Percentiles rank a stretch among this genome's conserved stretches.
Conservation (phyloP, 345 rosid species). For the Mangifera indica region DNA sequence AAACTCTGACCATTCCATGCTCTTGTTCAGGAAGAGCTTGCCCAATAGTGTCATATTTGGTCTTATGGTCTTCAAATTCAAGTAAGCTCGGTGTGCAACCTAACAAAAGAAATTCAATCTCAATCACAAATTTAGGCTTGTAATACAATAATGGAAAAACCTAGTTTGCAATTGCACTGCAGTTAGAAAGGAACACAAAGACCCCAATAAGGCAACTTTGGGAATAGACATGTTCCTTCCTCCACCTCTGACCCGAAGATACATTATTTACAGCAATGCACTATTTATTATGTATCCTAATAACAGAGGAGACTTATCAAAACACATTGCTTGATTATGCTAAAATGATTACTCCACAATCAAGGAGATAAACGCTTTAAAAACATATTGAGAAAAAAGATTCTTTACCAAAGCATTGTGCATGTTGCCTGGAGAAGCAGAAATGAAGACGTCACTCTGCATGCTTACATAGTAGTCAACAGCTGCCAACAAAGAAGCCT, state of each 20-base stretch:
- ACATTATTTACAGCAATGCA: background rate
- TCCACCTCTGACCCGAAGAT: background rate
- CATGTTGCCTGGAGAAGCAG: constrained; percentile 99
- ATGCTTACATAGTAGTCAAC: constrained; percentile 91
- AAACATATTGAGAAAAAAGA: background rate
- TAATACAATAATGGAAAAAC: background rate
- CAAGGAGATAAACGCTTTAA: background rate
- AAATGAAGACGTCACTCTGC: constrained; percentile 89
- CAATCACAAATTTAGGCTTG: background rate
- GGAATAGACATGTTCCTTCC: background rate
- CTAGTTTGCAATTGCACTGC: background rate
- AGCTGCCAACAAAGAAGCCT: constrained; percentile 84
- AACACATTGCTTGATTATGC: background rate
- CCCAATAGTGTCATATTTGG: constrained; percentile 87
- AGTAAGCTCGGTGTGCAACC: constrained; percentile 76
- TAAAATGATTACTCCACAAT: background rate
- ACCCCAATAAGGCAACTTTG: background rate
- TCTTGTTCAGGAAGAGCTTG: constrained; percentile 74
- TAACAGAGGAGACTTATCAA: no score
- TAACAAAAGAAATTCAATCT: constrained; percentile 19
- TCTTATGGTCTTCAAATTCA: constrained; percentile 81
- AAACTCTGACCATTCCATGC: constrained; percentile 75
- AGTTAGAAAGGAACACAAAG: background rate
- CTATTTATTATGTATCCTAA: no score
- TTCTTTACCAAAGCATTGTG: constrained; percentile 81